phyloP scores from a whole-genome alignment of 2,329 filamentous ascomycete genomes.

The Blumeria graminis region DNA sequence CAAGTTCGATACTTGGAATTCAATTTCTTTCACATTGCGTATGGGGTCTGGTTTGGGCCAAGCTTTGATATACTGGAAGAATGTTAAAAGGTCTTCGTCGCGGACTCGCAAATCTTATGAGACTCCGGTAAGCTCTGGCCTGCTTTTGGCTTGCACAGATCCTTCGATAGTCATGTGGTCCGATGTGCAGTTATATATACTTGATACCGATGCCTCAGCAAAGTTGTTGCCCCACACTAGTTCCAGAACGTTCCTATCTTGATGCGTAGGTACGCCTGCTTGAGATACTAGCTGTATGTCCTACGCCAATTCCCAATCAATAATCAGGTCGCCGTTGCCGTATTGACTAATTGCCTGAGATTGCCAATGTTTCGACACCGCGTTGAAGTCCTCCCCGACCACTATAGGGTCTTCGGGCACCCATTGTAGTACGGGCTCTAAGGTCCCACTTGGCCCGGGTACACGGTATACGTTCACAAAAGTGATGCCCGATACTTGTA shows the following conservation, averaged over 20 bases:
- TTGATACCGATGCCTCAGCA: background rate
- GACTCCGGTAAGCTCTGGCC: background rate
- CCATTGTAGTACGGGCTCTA: background rate
- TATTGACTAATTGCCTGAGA: background rate
- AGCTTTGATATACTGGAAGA: background rate
- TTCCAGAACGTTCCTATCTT: background rate
- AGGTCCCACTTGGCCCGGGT: background rate
- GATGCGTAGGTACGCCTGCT: background rate
- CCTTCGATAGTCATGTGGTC: background rate
- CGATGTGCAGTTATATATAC: background rate
- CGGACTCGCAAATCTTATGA: background rate
- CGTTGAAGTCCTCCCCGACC: background rate
- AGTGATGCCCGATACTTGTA: too few species aligned
- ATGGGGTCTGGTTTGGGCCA: background rate
- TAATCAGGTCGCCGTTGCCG: background rate
- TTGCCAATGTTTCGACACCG: background rate
- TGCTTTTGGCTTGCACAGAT: background rate
- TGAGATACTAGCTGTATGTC: background rate
- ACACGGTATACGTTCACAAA: too few species aligned
- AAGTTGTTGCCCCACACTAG: background rate
- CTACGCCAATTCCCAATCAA: background rate
- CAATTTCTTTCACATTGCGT: background rate
- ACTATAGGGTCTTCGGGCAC: background rate
- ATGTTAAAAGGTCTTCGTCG: background rate
- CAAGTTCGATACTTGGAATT: background rate